Conservation (phyloP, 306 rosid species). For the Leucaena leucocephala region DNA sequence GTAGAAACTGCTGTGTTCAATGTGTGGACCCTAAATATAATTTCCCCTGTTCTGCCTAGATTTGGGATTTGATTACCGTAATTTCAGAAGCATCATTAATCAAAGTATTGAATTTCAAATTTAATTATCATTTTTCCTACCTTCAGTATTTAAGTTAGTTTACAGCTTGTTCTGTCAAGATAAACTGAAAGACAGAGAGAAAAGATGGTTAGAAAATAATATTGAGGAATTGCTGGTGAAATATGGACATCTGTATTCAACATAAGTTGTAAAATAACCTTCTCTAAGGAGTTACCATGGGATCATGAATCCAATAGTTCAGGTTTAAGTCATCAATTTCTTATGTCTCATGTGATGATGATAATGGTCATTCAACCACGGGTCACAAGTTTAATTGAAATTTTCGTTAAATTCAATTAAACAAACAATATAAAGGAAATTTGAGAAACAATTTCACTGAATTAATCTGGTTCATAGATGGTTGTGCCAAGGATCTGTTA, state of each 20-base stretch:
- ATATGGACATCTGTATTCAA: background rate
- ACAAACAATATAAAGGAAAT: background rate
- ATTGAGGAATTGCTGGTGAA: background rate
- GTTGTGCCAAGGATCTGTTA: background rate
- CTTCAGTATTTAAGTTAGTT: background rate
- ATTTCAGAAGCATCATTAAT: background rate
- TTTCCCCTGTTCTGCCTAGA: background rate
- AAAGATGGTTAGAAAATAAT: background rate
- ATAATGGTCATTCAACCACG: background rate
- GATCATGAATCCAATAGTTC: background rate
- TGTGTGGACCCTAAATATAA: background rate
- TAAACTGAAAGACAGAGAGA: background rate
- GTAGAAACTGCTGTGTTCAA: background rate
- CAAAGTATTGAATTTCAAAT: background rate
- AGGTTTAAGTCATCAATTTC: background rate
- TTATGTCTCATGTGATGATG: background rate
- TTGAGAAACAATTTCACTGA: background rate
- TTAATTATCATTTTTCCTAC: background rate
- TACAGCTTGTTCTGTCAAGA: background rate
- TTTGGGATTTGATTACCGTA: background rate
- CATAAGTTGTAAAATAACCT: background rate
- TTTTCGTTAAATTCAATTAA: background rate
- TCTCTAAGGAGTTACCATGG: background rate
- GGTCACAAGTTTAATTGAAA: background rate
- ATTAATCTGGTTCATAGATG: background rate